Base-by-base conservation (phyloP, 1,139 yeast species). In the Pichia sp. region DNA sequence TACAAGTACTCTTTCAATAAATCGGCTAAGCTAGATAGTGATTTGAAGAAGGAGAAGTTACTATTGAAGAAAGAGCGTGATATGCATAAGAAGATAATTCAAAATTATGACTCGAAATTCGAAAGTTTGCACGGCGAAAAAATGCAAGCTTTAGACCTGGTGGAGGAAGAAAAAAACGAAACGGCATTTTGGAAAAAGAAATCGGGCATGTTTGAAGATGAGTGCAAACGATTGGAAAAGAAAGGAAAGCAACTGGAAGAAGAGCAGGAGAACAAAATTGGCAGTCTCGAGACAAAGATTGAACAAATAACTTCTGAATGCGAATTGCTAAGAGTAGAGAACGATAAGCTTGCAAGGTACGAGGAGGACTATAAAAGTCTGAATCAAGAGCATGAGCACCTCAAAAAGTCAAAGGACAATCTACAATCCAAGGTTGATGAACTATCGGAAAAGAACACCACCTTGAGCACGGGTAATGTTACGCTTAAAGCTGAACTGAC, bases 11-110 rank as follows among this genome's bases (percentile, higher is more conserved):
- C 34, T 8, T 13, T 26, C 7, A 47, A 47, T 11, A 43, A 29
- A 13, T 47, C 16, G 11, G 32, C 30, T 8, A 47, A 45, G 6
- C 23, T 47, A 8, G 40, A 45, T 19, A n/a, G n/a, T 32, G 51
- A 54, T 15, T 48, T 48, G 19, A 49, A 48, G 16, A 54, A 42
- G 29, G 50, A 48, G 23, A 47, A 30, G 19, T 19, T 45, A 7
- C 26, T 51, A 26, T 30, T 46, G 16, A 15, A 30, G 3, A 55
- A 55, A 31, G 57, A 55, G 32, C 31, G 41, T 16, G 57, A 55
- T 13, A 4, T 52, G 29, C 52, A 52, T 16, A 45, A 34, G 29
- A 40, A 29, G 5, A 19, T 52, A 7, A 31, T 55, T 19, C 15
- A 19, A 8, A 50, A 50, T 11, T 50, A 52, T 42, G 49, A 52